A percentile compares a stretch with the other conserved stretches of the same genome.
Evolutionary conservation across 202 grass and related monocot species (phyloP).

Genomic region (Eragrostis tef): DNA sequence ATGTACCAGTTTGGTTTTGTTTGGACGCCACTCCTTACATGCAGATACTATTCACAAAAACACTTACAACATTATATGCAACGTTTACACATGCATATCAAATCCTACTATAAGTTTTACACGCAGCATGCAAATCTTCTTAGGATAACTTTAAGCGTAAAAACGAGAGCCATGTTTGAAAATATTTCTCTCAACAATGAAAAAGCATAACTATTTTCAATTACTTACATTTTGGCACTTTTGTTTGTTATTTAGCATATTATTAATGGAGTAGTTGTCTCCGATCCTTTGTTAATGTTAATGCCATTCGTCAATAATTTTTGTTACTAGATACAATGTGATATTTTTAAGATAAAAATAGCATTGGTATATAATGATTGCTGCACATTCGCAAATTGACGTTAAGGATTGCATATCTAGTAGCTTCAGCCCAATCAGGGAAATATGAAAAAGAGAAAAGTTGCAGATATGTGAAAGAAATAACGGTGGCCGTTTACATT

Average conservation of each 20-base stretch:
- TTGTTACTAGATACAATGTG: too few species aligned
- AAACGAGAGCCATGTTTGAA: too few species aligned
- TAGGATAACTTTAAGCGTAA: background rate
- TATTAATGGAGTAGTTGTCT: too few species aligned
- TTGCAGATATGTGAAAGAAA: conserved; percentile 16
- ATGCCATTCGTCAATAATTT: too few species aligned
- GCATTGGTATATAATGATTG: background rate
- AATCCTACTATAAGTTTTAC: background rate
- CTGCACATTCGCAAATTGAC: background rate
- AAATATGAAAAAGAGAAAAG: background rate
- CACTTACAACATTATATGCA: too few species aligned
- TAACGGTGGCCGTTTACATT: conserved; percentile 11
- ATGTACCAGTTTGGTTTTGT: too few species aligned
- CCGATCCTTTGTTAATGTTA: too few species aligned
- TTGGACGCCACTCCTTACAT: background rate
- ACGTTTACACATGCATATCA: background rate
- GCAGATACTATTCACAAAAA: too few species aligned
- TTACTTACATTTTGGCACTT: too few species aligned
- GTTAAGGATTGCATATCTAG: background rate
- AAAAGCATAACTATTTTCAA: too few species aligned
- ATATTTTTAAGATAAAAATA: background rate
- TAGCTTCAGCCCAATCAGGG: background rate
- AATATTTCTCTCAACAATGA: too few species aligned
- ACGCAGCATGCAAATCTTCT: background rate
- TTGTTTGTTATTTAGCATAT: too few species aligned